Percentiles rank a stretch among this genome's conserved stretches.
phyloP scores from a whole-genome alignment of 768 basidiomycete species.

The Rhizopogon roseolus region DNA sequence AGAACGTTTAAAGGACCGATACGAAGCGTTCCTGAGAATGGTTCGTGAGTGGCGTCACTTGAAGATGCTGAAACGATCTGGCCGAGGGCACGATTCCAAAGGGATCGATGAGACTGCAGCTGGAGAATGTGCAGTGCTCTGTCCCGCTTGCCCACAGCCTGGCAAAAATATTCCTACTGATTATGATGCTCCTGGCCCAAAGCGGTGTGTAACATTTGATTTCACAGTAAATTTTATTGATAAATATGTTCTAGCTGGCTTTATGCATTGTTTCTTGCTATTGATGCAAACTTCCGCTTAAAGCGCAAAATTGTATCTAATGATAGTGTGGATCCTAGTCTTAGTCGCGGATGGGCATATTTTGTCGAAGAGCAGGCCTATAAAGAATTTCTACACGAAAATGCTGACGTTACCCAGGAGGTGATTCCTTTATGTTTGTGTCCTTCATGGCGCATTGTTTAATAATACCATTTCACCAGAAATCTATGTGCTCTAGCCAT shows the following conservation, averaged over 20 bases:
- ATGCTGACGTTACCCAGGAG: conserved; percentile 7
- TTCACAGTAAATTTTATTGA: too few relatives aligned
- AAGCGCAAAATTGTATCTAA: conserved; percentile 20
- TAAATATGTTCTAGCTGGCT: too few relatives aligned
- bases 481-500: neutral
- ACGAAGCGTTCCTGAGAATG: conserved; percentile 8
- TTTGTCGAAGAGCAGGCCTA: conserved; percentile 19
- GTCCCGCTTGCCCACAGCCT: conserved; percentile 3
- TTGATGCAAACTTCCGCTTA: conserved; percentile 30
- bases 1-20: too few relatives aligned
- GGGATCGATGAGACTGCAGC: neutral
- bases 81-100: neutral
- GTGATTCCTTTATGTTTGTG: too few relatives aligned
- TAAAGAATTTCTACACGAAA: conserved; percentile 12
- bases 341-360: conserved; percentile 22
- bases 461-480: too few relatives aligned
- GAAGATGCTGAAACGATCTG: conserved; percentile 8
- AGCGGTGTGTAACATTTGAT: too few relatives aligned
- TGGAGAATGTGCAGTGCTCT: neutral
- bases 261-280: conserved; percentile 18
- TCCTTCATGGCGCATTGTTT: too few relatives aligned
- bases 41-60: conserved; percentile 10
- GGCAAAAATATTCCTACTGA: too few relatives aligned
- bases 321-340: conserved; percentile 19
- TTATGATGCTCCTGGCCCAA: too few relatives aligned